Evolutionary conservation across 345 rosid genomes (phyloP).

Genomic region (Xanthoceras sorbifolium): DNA sequence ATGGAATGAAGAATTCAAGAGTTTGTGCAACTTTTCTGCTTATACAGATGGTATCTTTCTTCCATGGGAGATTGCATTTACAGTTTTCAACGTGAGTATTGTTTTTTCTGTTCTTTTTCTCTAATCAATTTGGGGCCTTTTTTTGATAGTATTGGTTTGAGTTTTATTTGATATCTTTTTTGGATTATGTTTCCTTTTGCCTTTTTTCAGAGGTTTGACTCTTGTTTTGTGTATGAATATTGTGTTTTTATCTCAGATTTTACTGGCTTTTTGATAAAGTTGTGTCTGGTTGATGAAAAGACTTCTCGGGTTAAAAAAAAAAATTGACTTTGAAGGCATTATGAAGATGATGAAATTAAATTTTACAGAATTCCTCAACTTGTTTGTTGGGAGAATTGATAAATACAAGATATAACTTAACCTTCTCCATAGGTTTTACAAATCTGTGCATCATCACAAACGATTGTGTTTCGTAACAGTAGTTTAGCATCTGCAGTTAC

Average conservation of each 20-base stretch:
- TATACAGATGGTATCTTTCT: conserved; percentile 40
- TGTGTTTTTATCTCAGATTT: background rate
- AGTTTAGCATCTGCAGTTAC: background rate
- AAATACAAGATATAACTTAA: too few species aligned
- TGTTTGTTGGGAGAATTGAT: too few species aligned
- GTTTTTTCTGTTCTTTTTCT: background rate
- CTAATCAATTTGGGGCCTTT: background rate
- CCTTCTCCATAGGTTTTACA: too few species aligned
- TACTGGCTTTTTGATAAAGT: background rate
- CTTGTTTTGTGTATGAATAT: background rate
- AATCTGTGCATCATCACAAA: too few species aligned
- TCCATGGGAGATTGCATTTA: conserved; percentile 56
- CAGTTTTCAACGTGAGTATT: conserved; percentile 51
- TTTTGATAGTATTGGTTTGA: background rate
- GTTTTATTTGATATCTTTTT: background rate
- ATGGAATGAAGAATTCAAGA: conserved; percentile 65
- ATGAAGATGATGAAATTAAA: background rate
- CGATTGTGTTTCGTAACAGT: background rate
- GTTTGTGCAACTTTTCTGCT: conserved; percentile 49
- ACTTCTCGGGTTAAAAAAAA: background rate
- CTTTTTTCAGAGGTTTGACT: conserved; percentile 9
- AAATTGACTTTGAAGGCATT: background rate
- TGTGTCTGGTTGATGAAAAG: background rate
- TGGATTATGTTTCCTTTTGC: background rate
- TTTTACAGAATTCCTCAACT: too few species aligned